Base-by-base conservation (phyloP, 2,329 filamentous ascomycete genomes). In the Aspergillus texensis region DNA sequence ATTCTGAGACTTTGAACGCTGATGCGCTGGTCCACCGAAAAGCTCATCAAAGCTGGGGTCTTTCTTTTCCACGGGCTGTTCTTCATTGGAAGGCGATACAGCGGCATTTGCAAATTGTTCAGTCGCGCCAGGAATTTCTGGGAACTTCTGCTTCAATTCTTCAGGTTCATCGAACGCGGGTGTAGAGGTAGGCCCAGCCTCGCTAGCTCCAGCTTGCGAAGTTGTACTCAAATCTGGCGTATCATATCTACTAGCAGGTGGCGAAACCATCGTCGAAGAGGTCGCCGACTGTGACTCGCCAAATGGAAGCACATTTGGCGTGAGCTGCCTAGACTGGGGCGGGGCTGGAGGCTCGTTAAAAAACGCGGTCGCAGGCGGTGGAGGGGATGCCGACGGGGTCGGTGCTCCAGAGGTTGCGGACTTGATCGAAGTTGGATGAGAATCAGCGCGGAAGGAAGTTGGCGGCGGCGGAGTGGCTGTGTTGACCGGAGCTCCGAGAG, bases 191-290 rank as follows among this genome's bases (percentile, higher is more conserved):
- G 65, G 67, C n/a, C 65, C 32, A 5, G 67, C 60, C 1, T 80
- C 71, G 74, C 75, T 65, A 72, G 74, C 30, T 12, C 61, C 66
- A n/a, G 63, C 61, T 58, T 80, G 79, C 4, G 79, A 81, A 21
- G 81, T 81, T 10, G 83, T 82, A 57, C 79, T 79, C 59, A 74
- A 59, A n/a, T 75, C 78, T 6, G 78, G 81, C 32, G 80, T 78
- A 56, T 87, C 86, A 58, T 77, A 82, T 75, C 89, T 79, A 79
- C 91, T 88, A 55, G 86, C 86, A 48, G 92, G 89, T 26, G 91
- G 90, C 28, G 91, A 92, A 9, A 90, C 90, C 77, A 91, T 91
- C 32, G 91, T 89, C 19, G 93, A 95, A 24, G 92, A 93, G 61
- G 88, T 89, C 60, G 91, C 80, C 3, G 91, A 92, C 65, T 91